Evolutionary conservation across 2,329 filamentous ascomycete genomes (phyloP), one percentile per base, ranked within the genome.

Genomic region (Fusarium ramigenum): DNA sequence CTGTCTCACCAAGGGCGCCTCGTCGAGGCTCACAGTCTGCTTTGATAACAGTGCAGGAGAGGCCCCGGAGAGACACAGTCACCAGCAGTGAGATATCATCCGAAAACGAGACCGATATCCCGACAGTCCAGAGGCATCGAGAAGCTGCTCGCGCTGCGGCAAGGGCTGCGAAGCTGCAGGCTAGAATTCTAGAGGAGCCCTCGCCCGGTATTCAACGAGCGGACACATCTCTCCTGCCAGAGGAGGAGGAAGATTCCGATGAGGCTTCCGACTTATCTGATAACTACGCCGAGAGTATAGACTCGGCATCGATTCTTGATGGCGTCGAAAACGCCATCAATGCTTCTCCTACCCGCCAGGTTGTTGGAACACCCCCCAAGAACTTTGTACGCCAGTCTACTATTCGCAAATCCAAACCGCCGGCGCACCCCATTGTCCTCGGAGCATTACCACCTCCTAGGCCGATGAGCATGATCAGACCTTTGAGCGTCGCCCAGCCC

Each of bases 71-170:
- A 72, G 93, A 95, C 79, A 95, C 93, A 0, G 91, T 93, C 52
- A 95, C 93, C 3, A 94, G 93, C 82, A 95, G 93, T 77, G 93
- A 96, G 75, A 90, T 96, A 76, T 95, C 93, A 0, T 95, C 93
- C 0, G 93, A 96, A 70, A 95, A 94, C 75, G 93, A 96, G 77
- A 87, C 93, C 50, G 93, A 94, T 75, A 87, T 90, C 2, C 88
- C 90, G 0, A 87, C 87, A 3, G 93, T 91, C 77, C 90, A 91
- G 72, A 87, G 87, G 74, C 89, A 91, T 66, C 85, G 89, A 53
- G 89, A 92, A 68, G 89, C 88, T 5, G 86, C 89, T 3, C 87
- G 88, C 50, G 87, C 89, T 40, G 89, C 88, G 12, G 86, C 89
- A 10, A 79, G 79, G 59, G 79, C 79, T 16, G 78, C 82, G 30